Conservation (phyloP, 805 yeast genomes). For the Limtongia smithiae region DNA sequence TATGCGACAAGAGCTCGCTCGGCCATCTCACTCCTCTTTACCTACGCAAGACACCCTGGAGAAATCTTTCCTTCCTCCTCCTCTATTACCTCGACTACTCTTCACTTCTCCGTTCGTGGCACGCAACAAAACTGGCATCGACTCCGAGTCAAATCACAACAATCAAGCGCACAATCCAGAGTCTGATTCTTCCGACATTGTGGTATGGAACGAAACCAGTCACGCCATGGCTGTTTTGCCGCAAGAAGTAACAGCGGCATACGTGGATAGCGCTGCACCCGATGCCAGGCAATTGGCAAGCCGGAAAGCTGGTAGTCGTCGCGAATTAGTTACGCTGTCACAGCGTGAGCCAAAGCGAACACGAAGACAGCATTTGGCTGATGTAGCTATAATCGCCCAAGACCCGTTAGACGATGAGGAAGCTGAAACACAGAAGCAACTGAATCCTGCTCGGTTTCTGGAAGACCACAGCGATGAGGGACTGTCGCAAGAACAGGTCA, state of each 20-base stretch:
- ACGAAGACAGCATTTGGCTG: no score
- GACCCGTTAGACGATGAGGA: not conserved
- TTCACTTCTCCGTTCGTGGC: constrained; percentile 11
- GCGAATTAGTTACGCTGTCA: no score
- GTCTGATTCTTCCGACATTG: not conserved
- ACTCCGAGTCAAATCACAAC: not conserved
- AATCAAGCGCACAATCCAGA: no score
- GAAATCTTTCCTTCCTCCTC: not conserved
- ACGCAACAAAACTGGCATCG: not conserved
- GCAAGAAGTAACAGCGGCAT: no score
- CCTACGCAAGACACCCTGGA: not conserved
- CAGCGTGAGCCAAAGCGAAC: no score
- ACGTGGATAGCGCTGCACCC: no score
- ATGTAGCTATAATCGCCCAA: no score
- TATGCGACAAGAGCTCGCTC: not conserved
- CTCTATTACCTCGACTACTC: constrained; percentile 9
- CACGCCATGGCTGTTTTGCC: no score
- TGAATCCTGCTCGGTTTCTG: not conserved
- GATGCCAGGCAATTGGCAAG: no score
- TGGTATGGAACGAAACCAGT: constrained; percentile 7
- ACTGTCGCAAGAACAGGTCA: not conserved
- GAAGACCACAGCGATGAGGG: not conserved
- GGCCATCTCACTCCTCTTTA: not conserved
- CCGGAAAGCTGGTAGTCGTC: no score
- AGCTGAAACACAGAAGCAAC: not conserved